Evolutionary conservation across 176 grass and related monocot species (phyloP).

Genomic region (Juncus inflexus): DNA sequence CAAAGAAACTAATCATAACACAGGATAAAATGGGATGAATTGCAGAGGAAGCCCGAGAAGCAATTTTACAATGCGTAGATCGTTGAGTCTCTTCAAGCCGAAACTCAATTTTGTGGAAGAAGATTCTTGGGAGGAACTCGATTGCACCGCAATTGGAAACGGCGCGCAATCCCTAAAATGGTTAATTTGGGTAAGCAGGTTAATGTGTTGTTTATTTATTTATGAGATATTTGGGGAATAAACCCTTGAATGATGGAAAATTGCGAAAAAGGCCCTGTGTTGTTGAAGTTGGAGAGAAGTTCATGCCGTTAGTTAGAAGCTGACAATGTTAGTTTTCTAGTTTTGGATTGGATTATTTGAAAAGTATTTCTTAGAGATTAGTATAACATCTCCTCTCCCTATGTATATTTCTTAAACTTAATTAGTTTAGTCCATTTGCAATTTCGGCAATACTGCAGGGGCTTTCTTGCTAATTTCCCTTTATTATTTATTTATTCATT

Average conservation of each 20-base stretch:
- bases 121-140: slow-evolving; percentile 95
- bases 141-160: slow-evolving; percentile 54
- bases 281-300: too few species aligned
- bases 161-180: slow-evolving; percentile 69
- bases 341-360: too few species aligned
- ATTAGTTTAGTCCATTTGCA: neutral
- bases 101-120: slow-evolving; percentile 75
- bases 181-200: slow-evolving; percentile 74
- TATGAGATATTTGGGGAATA: neutral
- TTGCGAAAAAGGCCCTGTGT: too few species aligned
- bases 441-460: too few species aligned
- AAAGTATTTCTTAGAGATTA: too few species aligned
- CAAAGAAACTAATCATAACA: slow-evolving; percentile 20
- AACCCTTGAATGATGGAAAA: too few species aligned
- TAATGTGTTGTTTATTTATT: neutral
- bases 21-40: slow-evolving; percentile 34
- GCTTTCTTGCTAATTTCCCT: too few species aligned
- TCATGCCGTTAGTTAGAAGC: too few species aligned
- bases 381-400: too few species aligned
- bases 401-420: too few species aligned
- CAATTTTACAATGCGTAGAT: slow-evolving; percentile 62
- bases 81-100: slow-evolving; percentile 77
- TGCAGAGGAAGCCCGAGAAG: slow-evolving; percentile 86
- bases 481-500: neutral
- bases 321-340: too few species aligned